These are phyloP conservation scores for Coniochaeta ligniaria DNA, from an alignment of 2,329 filamentous ascomycete species.

Conservation along the genomic window DNA sequence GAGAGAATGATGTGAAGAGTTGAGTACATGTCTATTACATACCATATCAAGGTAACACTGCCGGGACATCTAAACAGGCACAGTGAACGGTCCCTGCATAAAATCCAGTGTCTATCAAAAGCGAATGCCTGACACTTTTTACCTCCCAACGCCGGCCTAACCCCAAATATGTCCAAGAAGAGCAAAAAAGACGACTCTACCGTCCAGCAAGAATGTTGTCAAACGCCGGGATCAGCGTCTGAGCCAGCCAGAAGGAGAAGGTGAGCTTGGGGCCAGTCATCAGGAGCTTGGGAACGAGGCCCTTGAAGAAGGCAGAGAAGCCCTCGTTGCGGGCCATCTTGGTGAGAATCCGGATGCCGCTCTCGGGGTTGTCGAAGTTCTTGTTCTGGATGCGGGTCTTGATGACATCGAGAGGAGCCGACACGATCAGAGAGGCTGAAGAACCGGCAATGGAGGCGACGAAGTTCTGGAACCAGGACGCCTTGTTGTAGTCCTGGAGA, in stretches of 20 bases:
- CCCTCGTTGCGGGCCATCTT: conserved; percentile 95
- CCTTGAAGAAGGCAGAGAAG: conserved; percentile 88
- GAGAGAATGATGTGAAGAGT: neutral
- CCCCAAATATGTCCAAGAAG: neutral
- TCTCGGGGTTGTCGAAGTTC: conserved; percentile 97
- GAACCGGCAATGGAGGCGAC: conserved; percentile 92
- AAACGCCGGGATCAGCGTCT: conserved; percentile 94
- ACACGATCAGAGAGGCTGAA: conserved; percentile 89
- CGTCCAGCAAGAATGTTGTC: conserved; percentile 37
- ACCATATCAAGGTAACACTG: neutral
- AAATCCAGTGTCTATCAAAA: neutral
- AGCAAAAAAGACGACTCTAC: neutral
- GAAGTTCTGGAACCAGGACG: conserved; percentile 93
- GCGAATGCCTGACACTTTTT: neutral
- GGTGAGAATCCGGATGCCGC: conserved; percentile 81
- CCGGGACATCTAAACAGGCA: neutral
- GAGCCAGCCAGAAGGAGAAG: conserved; percentile 99
- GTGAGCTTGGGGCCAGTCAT: conserved; percentile 99
- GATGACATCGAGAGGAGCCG: conserved; percentile 94
- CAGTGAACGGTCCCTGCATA: neutral
- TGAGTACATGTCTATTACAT: conserved; percentile 1
- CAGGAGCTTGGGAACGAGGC: conserved; percentile 89
- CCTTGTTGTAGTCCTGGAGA: conserved; percentile 90
- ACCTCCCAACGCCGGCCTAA: conserved; percentile 1
- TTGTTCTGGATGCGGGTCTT: conserved; percentile 98